phyloP scores from a whole-genome alignment of 2,329 filamentous ascomycete species.

The Sarocladiaceae sp. region DNA sequence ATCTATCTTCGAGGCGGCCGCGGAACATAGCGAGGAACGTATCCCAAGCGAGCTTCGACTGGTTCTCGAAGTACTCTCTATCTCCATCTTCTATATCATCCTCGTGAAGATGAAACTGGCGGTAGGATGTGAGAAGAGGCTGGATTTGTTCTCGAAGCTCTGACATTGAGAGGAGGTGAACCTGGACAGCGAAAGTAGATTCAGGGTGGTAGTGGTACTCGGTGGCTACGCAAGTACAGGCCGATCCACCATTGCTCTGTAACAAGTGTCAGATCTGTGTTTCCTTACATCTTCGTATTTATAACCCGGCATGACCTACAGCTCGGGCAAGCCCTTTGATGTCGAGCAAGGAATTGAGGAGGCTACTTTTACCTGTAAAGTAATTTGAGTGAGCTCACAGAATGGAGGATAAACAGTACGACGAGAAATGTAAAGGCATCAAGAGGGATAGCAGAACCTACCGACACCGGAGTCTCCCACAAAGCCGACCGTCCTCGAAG shows the following conservation, averaged over 20 bases:
- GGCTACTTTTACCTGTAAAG: slow-evolving; percentile 44
- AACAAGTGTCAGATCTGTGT: background rate
- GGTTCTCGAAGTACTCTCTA: slow-evolving; percentile 18
- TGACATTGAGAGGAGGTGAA: slow-evolving; percentile 26
- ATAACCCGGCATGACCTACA: slow-evolving; percentile 24
- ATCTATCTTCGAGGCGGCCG: slow-evolving; percentile 15
- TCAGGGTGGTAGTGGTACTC: slow-evolving; percentile 37
- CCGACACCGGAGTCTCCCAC: slow-evolving; percentile 45
- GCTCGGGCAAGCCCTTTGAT: slow-evolving; percentile 32
- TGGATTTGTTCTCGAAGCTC: slow-evolving; percentile 30
- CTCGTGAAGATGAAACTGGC: slow-evolving; percentile 26
- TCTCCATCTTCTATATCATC: slow-evolving; percentile 21
- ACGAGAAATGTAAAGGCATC: background rate
- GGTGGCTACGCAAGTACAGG: slow-evolving; percentile 44
- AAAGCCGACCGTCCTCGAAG: slow-evolving; percentile 38
- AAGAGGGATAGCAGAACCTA: slow-evolving; percentile 16
- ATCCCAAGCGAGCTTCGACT: slow-evolving; percentile 28
- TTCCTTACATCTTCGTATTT: background rate
- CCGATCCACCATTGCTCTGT: slow-evolving; percentile 38
- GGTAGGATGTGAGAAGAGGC: slow-evolving; percentile 31
- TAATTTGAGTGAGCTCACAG: background rate
- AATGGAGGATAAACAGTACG: too few species aligned
- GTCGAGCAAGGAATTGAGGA: slow-evolving; percentile 45
- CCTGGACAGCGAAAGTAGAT: slow-evolving; percentile 26
- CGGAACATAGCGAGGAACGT: slow-evolving; percentile 35